phyloP scores from a whole-genome alignment of 345 rosid genomes.

The Salix brachista region DNA sequence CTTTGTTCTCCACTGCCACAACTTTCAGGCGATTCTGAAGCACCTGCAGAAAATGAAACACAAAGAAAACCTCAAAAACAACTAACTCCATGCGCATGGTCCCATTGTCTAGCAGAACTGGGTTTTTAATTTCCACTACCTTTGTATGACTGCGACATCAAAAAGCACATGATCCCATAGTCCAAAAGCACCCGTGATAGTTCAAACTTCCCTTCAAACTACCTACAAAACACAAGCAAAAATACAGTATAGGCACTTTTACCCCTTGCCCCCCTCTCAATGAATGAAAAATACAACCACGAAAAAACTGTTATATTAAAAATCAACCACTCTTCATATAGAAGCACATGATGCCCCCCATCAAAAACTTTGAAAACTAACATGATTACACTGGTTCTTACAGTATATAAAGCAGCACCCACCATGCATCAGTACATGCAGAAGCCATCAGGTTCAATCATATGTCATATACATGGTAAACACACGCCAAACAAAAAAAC shows the following conservation, averaged over 20 bases:
- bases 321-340: too few relatives aligned
- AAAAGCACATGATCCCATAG: slow-evolving; percentile 10
- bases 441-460: not conserved
- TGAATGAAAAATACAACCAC: not conserved
- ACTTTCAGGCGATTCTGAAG: slow-evolving; percentile 5
- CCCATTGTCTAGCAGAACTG: not conserved
- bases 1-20: slow-evolving; percentile 23
- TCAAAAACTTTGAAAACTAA: too few relatives aligned
- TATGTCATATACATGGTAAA: too few relatives aligned
- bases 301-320: not conserved
- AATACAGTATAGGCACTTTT: not conserved
- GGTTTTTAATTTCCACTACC: slow-evolving; percentile 7
- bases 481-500: not conserved
- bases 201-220: slow-evolving; percentile 1
- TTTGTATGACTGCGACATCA: slow-evolving; percentile 20
- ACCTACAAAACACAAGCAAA: not conserved
- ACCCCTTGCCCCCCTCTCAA: not conserved
- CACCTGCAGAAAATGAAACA: slow-evolving; percentile 1
- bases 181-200: not conserved
- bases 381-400: too few relatives aligned
- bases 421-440: not conserved
- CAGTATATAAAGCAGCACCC: too few relatives aligned
- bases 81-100: not conserved
- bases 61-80: not conserved
- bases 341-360: too few relatives aligned